Base-by-base conservation (phyloP, 139 green algal genomes). In the Chlamydomonas schloesseri region DNA sequence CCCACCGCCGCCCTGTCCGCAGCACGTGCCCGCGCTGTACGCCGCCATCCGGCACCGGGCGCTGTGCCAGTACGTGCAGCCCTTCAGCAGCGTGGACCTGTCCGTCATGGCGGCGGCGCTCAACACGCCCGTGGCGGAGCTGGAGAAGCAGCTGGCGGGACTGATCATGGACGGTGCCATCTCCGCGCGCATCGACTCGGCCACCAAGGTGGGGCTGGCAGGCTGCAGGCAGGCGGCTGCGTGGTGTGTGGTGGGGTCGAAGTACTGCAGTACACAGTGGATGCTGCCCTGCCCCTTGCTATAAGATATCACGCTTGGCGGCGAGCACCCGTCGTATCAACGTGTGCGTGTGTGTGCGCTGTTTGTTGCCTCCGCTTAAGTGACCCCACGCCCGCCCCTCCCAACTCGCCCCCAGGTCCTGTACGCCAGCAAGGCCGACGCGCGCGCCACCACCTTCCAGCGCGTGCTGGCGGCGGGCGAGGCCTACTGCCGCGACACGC, bases 21-120 rank as follows among this genome's bases (percentile, higher is more conserved):
- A 84, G 57, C 95, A 98, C 88, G 87, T 98, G 37, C 84, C 91
- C 0, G 15, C 87, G 26, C 92, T 99, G n/a, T 96, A 94, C 55
- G 28, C 26, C 3, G 14, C 73, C 36, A 94, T 98, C n/a, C 91
- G 96, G 60, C 90, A 92, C 84, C 93, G 89, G 29, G 97, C 97
- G 24, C 81, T 99, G 57, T 94, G 96, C 46, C 96, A 99, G 91
- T 99, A 98, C 91, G 92, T 88, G 4, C 88, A 91, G 6, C 97
- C 97, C 57, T 99, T 98, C 91, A 93, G 89, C 13, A 94, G 91
- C 21, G 95, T 99, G 33, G 87, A 95, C 75, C 92, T 99, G 55
- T 46, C 58, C 17, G 89, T 82, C 69, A 99, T 99, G 97, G 91
- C 91, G 24, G 53, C 37, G n/a, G 89, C 91, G 0, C 92, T 94